Evolutionary conservation across 768 basidiomycete genomes (phyloP).

Genomic region (Tylopilus rubrobrunneus): DNA sequence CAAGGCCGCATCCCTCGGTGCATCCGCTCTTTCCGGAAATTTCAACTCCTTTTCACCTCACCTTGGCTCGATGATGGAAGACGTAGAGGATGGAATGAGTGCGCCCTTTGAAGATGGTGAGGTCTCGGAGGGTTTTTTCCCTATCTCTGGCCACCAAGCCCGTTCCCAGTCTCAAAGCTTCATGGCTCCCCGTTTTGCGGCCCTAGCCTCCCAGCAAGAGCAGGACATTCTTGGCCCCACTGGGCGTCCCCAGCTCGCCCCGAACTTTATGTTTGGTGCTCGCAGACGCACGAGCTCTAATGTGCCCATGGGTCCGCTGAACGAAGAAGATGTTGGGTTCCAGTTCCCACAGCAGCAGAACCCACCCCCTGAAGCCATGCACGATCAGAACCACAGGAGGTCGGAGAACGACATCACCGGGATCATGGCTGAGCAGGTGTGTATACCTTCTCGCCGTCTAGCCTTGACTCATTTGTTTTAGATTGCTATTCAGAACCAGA

Average conservation of each 20-base stretch:
- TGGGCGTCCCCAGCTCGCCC: constrained; percentile 85
- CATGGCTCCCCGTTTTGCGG: constrained; percentile 85
- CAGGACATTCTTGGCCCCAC: constrained; percentile 60
- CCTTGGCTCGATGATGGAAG: constrained; percentile 81
- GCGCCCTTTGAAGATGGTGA: constrained; percentile 73
- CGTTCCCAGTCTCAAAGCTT: constrained; percentile 82
- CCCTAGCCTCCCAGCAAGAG: constrained; percentile 71
- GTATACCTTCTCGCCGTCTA: constrained; percentile 8
- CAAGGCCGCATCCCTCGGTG: constrained; percentile 74
- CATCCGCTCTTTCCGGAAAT: constrained; percentile 51
- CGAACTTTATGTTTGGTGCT: constrained; percentile 88
- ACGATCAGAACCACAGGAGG: constrained; percentile 49
- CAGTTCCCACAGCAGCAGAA: constrained; percentile 73
- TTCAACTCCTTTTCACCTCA: constrained; percentile 75
- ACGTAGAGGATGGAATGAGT: constrained; percentile 59
- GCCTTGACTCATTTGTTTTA: constrained; percentile 28
- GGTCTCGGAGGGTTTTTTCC: constrained; percentile 55
- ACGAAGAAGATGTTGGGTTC: constrained; percentile 77
- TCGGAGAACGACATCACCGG: constrained; percentile 74
- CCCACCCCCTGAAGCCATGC: constrained; percentile 24
- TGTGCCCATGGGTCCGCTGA: constrained; percentile 63
- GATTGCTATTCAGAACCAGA: constrained; percentile 89
- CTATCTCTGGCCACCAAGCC: constrained; percentile 54
- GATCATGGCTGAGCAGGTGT: constrained; percentile 94
- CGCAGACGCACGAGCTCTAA: constrained; percentile 47